Percentiles rank a stretch among this genome's conserved stretches.
phyloP scores from a whole-genome alignment of 2,329 filamentous ascomycete species.

The Exophiala bonariae region DNA sequence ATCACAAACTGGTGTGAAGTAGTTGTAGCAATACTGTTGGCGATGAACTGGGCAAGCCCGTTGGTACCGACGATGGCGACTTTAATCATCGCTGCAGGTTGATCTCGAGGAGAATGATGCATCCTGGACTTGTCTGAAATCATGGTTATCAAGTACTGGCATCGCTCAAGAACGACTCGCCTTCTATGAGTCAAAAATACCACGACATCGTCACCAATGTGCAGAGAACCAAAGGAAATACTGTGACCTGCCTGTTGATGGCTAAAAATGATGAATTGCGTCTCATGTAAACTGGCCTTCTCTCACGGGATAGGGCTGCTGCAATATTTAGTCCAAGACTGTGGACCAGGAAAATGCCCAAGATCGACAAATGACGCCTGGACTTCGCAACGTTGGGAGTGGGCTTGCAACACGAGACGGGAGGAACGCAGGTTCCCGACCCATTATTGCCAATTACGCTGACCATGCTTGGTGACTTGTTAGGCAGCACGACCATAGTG shows the following conservation, averaged over 20 bases:
- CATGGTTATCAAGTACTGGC: constrained; percentile 11
- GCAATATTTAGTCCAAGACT: constrained; percentile 12
- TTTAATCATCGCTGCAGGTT: constrained; percentile 50
- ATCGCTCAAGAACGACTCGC: constrained; percentile 8
- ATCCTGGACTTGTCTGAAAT: constrained; percentile 10
- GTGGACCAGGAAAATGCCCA: constrained; percentile 9
- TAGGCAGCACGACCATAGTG: constrained; percentile 19
- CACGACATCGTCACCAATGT: constrained; percentile 7
- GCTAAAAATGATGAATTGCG: constrained; percentile 12
- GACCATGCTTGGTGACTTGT: constrained; percentile 6
- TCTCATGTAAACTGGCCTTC: constrained; percentile 3
- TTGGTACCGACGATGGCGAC: constrained; percentile 64
- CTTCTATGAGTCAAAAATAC: constrained; percentile 15
- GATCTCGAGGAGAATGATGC: constrained; percentile 3
- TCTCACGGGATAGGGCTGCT: constrained; percentile 10
- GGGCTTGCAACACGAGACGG: constrained; percentile 12
- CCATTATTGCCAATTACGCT: constrained; percentile 11
- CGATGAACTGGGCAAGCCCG: constrained; percentile 59
- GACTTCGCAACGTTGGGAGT: constrained; percentile 2
- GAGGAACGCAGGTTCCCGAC: constrained; percentile 8
- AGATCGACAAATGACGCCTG: constrained; percentile 14
- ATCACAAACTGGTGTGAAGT: constrained; percentile 69
- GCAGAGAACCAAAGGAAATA: constrained; percentile 9
- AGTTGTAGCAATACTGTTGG: constrained; percentile 58
- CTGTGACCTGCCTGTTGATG: constrained; percentile 13